Evolutionary conservation across 2,329 filamentous ascomycete species (phyloP).

Genomic region (Trichoderma asperellum): DNA sequence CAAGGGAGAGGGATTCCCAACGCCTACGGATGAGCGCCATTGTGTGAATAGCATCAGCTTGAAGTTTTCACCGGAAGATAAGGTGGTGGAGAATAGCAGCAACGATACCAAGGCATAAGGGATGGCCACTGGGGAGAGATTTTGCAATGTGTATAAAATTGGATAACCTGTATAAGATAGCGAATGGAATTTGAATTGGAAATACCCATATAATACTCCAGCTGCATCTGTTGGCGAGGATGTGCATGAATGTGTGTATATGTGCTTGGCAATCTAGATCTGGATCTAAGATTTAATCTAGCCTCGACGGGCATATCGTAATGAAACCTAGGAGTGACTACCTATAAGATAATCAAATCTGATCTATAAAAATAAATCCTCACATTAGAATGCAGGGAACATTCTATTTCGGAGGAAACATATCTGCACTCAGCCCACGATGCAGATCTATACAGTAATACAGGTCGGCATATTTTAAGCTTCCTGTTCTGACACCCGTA

Average conservation of each 20-base stretch:
- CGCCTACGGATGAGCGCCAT: constrained; percentile 92
- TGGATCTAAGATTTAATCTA: neutral
- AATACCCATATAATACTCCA: neutral
- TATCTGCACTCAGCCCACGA: too few relatives aligned
- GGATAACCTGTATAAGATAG: neutral
- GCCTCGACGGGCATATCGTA: too few relatives aligned
- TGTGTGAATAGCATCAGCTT: constrained; percentile 94
- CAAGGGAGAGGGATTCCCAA: constrained; percentile 82
- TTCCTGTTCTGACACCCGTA: too few relatives aligned
- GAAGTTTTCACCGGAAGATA: constrained; percentile 74
- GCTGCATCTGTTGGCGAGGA: neutral
- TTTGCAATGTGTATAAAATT: neutral
- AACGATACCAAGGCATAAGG: constrained; percentile 46
- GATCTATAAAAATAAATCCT: too few relatives aligned
- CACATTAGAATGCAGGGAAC: too few relatives aligned
- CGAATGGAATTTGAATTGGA: neutral
- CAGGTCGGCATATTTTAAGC: too few relatives aligned
- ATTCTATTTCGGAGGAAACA: too few relatives aligned
- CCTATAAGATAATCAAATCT: too few relatives aligned
- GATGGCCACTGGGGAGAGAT: neutral
- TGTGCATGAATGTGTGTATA: neutral
- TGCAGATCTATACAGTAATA: too few relatives aligned
- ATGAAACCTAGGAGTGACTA: too few relatives aligned
- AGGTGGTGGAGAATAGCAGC: constrained; percentile 43
- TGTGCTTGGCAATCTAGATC: neutral